Percentiles rank a stretch among this genome's conserved stretches.
These are phyloP conservation scores for Straminergon stramineum DNA, from an alignment of 225 moss, liverwort and hornwort genomes.

Conservation along the genomic window DNA sequence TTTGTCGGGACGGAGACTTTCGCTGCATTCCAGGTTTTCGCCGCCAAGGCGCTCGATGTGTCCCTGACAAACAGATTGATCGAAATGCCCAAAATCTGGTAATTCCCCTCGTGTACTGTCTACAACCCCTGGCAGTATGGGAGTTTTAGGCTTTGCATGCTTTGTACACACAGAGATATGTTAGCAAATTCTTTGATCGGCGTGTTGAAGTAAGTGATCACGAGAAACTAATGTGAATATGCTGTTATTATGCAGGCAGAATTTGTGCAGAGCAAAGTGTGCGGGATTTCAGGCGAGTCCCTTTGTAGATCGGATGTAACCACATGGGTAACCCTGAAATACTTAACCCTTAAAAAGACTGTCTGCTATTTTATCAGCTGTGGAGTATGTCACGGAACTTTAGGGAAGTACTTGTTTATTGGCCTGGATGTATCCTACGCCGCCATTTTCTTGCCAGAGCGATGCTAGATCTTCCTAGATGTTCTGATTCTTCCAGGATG, in stretches of 20 bases:
- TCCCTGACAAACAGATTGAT: conserved; percentile 49
- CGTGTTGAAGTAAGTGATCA: background rate
- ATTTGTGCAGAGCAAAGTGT: conserved; percentile 35
- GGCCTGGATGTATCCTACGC: background rate
- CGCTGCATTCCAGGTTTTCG: conserved; percentile 50
- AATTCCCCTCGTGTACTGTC: background rate
- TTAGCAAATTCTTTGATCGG: background rate
- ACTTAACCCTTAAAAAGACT: background rate
- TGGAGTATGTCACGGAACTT: background rate
- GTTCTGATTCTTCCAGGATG: background rate
- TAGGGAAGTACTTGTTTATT: background rate
- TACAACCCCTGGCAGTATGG: background rate
- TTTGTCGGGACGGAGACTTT: conserved; percentile 34
- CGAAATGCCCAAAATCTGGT: conserved; percentile 52
- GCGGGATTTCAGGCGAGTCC: conserved; percentile 37
- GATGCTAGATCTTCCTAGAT: background rate
- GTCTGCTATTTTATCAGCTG: background rate
- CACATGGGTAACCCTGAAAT: conserved; percentile 29
- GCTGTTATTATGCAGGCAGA: conserved; percentile 24
- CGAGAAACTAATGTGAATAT: background rate
- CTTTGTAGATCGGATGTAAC: conserved; percentile 34
- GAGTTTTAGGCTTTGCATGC: background rate
- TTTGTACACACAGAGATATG: background rate
- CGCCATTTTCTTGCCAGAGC: background rate
- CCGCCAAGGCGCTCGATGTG: conserved; percentile 37